A percentile compares a stretch with the other conserved stretches of the same genome.
Evolutionary conservation across 352 stramenopile genomes (phyloP).

Genomic region (Phytophthora aleatoria): DNA sequence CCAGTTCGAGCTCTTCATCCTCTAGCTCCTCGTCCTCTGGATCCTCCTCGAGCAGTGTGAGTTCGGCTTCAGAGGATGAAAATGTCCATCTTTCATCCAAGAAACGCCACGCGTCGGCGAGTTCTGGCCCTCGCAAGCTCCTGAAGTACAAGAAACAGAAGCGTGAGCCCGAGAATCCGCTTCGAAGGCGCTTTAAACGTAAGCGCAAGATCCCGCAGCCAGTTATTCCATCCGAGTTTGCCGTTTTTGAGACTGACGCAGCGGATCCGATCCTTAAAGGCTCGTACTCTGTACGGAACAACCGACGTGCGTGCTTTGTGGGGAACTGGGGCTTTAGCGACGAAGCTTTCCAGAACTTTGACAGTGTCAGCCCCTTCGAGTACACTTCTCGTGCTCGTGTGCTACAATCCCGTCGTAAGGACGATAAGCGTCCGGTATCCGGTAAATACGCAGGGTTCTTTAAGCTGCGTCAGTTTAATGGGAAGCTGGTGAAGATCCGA

Average conservation of each 20-base stretch:
- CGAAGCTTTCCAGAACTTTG: conserved; percentile 44
- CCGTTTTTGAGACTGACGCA: conserved; percentile 48
- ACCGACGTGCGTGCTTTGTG: conserved; percentile 52
- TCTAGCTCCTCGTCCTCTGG: conserved; percentile 21
- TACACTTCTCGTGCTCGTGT: conserved; percentile 56
- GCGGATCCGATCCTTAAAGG: conserved; percentile 65
- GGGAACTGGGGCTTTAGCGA: conserved; percentile 74
- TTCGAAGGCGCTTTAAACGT: conserved; percentile 12
- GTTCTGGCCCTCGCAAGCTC: conserved; percentile 22
- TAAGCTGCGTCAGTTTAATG: conserved; percentile 75
- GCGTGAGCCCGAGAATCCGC: conserved; percentile 9
- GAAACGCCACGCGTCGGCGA: conserved; percentile 21
- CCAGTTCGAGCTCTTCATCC: conserved; percentile 28
- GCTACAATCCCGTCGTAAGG: conserved; percentile 33
- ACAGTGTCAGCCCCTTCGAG: conserved; percentile 65
- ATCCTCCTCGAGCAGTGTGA: conserved; percentile 21
- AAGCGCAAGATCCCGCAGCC: conserved; percentile 31
- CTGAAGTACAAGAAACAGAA: conserved; percentile 36
- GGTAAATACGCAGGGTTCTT: conserved; percentile 76
- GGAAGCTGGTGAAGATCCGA: conserved; percentile 54
- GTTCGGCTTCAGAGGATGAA: conserved; percentile 37
- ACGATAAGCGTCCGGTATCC: conserved; percentile 61
- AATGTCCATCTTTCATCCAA: background rate
- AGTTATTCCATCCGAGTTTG: conserved; percentile 46
- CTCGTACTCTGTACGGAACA: conserved; percentile 47